phyloP scores from a whole-genome alignment of 2,329 filamentous ascomycete species.

The Colletotrichum sublineola region DNA sequence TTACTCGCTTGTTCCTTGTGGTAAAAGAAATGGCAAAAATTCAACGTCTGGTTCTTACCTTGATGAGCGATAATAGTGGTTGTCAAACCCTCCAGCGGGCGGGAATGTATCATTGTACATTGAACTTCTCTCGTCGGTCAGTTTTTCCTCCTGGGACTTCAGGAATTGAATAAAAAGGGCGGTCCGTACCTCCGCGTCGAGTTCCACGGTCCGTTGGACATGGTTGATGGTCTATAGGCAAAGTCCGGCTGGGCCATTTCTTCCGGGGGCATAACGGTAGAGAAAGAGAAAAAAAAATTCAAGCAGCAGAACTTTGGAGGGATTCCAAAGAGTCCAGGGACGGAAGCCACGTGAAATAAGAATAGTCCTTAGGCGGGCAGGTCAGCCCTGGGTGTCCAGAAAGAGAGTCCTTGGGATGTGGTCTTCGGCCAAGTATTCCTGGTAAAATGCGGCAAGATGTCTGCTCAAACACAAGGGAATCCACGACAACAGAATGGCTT shows the following conservation, averaged over 20 bases:
- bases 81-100: conserved; percentile 52
- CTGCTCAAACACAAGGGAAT: conserved; percentile 43
- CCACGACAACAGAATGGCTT: conserved; percentile 42
- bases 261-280: conserved; percentile 53
- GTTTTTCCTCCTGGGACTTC: conserved; percentile 32
- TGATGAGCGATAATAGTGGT: conserved; percentile 52
- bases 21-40: conserved; percentile 18
- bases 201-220: conserved; percentile 64
- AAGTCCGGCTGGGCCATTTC: conserved; percentile 63
- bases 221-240: conserved; percentile 61
- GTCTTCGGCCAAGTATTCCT: conserved; percentile 42
- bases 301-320: conserved; percentile 37
- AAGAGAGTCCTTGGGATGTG: conserved; percentile 38
- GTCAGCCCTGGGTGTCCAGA: conserved; percentile 42
- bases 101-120: conserved; percentile 53
- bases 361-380: conserved; percentile 41
- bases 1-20: conserved; percentile 48
- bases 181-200: conserved; percentile 66
- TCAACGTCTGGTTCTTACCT: conserved; percentile 52
- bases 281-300: conserved; percentile 29
- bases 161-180: conserved; percentile 28
- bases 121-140: conserved; percentile 47
- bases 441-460: conserved; percentile 41
- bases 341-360: conserved; percentile 44
- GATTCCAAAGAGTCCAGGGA: conserved; percentile 33